These are phyloP conservation scores for Mikania micrantha DNA, from an alignment of 129 eudicot genomes.

Conservation along the genomic window DNA sequence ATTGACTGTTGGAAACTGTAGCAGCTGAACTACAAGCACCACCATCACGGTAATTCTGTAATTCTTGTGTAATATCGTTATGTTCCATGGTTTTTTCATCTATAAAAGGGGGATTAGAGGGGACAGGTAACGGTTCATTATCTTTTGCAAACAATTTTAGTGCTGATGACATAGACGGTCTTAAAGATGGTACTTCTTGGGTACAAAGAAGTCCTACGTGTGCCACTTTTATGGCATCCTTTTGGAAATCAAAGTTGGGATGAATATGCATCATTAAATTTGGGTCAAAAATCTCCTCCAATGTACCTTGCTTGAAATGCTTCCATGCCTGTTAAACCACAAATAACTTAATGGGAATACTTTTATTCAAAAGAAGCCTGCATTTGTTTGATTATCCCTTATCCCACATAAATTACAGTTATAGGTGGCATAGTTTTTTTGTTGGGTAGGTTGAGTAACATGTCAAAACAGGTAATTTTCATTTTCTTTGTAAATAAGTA, in stretches of 20 bases:
- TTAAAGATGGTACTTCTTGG: constrained; percentile 57
- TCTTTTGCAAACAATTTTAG: constrained; percentile 52
- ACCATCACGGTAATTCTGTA: constrained; percentile 8
- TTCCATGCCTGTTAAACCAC: constrained; percentile 59
- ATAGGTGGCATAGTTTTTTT: background rate
- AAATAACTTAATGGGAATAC: background rate
- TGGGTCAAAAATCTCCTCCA: constrained; percentile 68
- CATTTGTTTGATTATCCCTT: background rate
- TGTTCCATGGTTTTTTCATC: constrained; percentile 67
- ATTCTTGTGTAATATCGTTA: constrained; percentile 27
- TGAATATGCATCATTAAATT: constrained; percentile 42
- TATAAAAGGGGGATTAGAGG: constrained; percentile 67
- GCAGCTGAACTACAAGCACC: constrained; percentile 43
- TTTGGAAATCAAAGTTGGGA: constrained; percentile 19
- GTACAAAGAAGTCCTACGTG: constrained; percentile 80
- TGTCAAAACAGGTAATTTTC: background rate
- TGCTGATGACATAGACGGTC: constrained; percentile 64
- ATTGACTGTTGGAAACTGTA: constrained; percentile 51
- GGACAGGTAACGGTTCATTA: constrained; percentile 54
- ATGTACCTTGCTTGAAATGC: constrained; percentile 54
- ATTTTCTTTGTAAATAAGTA: background rate
- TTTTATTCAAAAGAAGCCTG: background rate
- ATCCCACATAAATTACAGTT: background rate
- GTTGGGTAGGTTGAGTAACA: background rate
- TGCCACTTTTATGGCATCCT: constrained; percentile 43